Percentiles rank a stretch among this genome's conserved stretches.
Evolutionary conservation across 1,139 yeast genomes (phyloP).

Genomic region (Zygoascus meyerae): DNA sequence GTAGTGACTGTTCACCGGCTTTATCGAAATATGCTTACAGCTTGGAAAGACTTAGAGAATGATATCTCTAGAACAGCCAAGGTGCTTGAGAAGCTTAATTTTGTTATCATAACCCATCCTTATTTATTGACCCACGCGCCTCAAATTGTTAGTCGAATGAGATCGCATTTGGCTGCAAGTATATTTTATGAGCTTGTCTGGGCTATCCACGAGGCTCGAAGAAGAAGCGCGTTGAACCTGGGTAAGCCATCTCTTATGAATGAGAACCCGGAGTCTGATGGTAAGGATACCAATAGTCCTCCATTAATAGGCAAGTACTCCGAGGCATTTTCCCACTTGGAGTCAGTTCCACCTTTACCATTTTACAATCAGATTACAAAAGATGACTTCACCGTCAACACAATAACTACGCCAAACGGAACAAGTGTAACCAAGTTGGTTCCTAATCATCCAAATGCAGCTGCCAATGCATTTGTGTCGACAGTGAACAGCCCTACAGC

Average conservation of each 20-base stretch:
- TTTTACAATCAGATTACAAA: conserved; percentile 88
- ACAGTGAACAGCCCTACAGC: conserved; percentile 6
- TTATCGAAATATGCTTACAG: conserved; percentile 77
- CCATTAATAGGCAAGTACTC: conserved; percentile 28
- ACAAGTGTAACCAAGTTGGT: conserved; percentile 85
- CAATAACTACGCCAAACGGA: conserved; percentile 87
- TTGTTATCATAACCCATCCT: conserved; percentile 82
- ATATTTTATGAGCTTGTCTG: conserved; percentile 87
- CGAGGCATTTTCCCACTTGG: conserved; percentile 20
- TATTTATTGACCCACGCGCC: conserved; percentile 63
- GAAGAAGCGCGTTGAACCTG: conserved; percentile 39
- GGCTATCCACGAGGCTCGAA: conserved; percentile 91
- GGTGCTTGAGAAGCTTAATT: conserved; percentile 83
- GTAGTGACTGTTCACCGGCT: conserved; percentile 88
- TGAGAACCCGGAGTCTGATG: conserved; percentile 12
- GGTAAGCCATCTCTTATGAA: conserved; percentile 26
- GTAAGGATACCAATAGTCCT: conserved; percentile 22
- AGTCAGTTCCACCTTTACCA: conserved; percentile 61
- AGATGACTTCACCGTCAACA: conserved; percentile 80
- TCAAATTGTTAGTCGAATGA: conserved; percentile 79
- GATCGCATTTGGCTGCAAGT: conserved; percentile 89
- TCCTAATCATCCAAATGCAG: conserved; percentile 47
- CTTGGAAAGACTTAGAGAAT: conserved; percentile 88
- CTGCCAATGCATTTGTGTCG: conserved; percentile 14
- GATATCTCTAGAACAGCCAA: conserved; percentile 90